These are phyloP conservation scores for Scleroderma bovista DNA, from an alignment of 768 basidiomycete species.

Conservation along the genomic window DNA sequence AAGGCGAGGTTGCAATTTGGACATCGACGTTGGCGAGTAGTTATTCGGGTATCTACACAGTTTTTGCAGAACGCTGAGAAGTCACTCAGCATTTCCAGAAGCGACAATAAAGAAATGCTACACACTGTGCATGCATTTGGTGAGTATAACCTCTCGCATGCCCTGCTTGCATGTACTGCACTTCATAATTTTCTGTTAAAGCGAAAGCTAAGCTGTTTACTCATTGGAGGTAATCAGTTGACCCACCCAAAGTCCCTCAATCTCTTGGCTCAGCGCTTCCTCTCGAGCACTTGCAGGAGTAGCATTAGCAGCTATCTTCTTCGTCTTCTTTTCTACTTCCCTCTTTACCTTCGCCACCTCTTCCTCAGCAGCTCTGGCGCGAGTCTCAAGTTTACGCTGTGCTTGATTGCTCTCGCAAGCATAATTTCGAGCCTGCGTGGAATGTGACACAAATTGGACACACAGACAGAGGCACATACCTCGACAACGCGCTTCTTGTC, in stretches of 20 bases:
- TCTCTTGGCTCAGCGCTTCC: conserved; percentile 40
- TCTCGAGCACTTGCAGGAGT: conserved; percentile 27
- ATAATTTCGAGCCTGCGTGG: conserved; percentile 22
- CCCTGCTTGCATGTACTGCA: conserved; percentile 83
- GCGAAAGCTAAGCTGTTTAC: neutral
- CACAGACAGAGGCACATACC: conserved; percentile 24
- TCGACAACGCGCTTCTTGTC: conserved; percentile 37
- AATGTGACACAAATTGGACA: neutral
- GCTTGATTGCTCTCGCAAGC: conserved; percentile 28
- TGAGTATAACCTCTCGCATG: conserved; percentile 75
- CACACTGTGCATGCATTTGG: conserved; percentile 91
- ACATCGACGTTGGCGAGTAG: conserved; percentile 90
- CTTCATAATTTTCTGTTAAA: conserved; percentile 65
- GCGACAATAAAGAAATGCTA: conserved; percentile 11
- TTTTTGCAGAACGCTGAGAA: conserved; percentile 73
- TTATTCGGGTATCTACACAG: conserved; percentile 82
- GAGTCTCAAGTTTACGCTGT: conserved; percentile 17
- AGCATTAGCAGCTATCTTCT: conserved; percentile 31
- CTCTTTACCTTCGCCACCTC: conserved; percentile 41
- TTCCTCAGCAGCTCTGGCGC: conserved; percentile 35
- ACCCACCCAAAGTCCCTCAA: conserved; percentile 57
- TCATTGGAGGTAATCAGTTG: neutral
- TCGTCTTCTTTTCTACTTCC: conserved; percentile 50
- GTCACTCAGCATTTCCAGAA: neutral
- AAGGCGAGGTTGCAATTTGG: conserved; percentile 83